phyloP scores from a whole-genome alignment of 73 alveolate genomes.

The Diophrys appendiculata region DNA sequence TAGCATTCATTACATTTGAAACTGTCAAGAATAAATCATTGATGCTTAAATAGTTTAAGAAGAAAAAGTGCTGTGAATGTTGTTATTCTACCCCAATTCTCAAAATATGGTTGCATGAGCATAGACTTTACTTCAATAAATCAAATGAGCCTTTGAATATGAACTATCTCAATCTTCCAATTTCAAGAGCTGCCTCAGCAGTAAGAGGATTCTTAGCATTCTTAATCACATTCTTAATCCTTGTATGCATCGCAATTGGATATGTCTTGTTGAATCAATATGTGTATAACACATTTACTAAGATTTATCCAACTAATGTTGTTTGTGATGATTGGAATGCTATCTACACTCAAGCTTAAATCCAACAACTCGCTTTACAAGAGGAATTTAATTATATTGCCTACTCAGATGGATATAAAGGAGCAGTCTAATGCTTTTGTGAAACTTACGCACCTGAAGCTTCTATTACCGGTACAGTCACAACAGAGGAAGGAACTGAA shows the following conservation, averaged over 20 bases:
- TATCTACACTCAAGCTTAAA: background rate
- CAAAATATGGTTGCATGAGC: background rate
- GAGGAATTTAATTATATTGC: background rate
- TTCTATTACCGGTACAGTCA: no score
- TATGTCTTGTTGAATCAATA: background rate
- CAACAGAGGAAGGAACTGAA: background rate
- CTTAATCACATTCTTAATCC: background rate
- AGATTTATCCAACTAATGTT: background rate
- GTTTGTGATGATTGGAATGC: background rate
- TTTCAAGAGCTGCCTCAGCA: background rate
- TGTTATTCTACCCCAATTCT: background rate
- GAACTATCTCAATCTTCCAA: background rate
- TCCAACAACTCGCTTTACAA: background rate
- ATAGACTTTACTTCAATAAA: background rate
- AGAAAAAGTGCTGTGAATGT: background rate
- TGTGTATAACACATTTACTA: background rate
- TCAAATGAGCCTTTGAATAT: background rate
- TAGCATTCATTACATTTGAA: slow-evolving; percentile 46
- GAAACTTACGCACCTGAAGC: background rate
- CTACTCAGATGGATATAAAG: background rate
- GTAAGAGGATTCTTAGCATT: background rate
- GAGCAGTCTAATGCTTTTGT: background rate
- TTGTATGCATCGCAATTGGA: background rate
- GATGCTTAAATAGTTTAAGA: background rate
- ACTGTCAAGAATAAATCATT: slow-evolving; percentile 1